Base-by-base conservation (phyloP, 2,329 filamentous ascomycete genomes). In the Colletotrichum gigasporum region DNA sequence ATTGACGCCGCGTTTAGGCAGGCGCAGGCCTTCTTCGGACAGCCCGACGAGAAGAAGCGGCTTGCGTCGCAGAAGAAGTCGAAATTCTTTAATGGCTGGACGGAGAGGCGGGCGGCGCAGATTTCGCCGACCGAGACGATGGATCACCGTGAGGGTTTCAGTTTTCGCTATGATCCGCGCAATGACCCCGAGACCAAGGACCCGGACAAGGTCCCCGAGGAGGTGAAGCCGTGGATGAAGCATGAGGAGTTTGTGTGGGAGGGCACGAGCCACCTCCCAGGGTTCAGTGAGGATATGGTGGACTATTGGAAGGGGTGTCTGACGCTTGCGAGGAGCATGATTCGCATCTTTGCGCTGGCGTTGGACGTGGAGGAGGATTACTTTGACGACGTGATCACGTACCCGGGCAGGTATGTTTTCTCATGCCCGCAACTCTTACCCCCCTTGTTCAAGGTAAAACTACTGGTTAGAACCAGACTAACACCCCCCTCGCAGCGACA, bases 121-220 rank as follows among this genome's bases (percentile, higher is more conserved):
- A 67, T 74, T 22, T 73, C 74, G 28, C 71, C 68, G 16, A 70
- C 68, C 2, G 73, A 76, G 53, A 72, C 71, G 58, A 56, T 74
- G 64, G 75, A 77, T 70, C 58, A 69, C 6, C 67, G 66, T 18
- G 71, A 73, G 57, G 69, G 68, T 7, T 73, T 74, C 52, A 67
- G 63, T 34, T 73, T 73, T 61, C 72, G 78, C 32, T 83, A 83
- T 63, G 75, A 78, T 18, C 78, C 78, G 2, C 66, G 74, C 20
- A 76, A 79, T 64, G 80, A 83, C 52, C 80, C 80, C 4, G 75
- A 76, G n/a, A 67, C 72, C n/a, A 74, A 78, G 52, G 70, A 78
- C 32, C 50, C 59, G 42, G 39, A 47, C 12, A 48, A 59, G 18
- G 63, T 68, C 12, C 68, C 68, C 8, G 48, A 45, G 18, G 30